Percentiles rank a stretch among this genome's conserved stretches.
phyloP scores from a whole-genome alignment of 768 basidiomycete genomes.

The Saitozyma sp. region DNA sequence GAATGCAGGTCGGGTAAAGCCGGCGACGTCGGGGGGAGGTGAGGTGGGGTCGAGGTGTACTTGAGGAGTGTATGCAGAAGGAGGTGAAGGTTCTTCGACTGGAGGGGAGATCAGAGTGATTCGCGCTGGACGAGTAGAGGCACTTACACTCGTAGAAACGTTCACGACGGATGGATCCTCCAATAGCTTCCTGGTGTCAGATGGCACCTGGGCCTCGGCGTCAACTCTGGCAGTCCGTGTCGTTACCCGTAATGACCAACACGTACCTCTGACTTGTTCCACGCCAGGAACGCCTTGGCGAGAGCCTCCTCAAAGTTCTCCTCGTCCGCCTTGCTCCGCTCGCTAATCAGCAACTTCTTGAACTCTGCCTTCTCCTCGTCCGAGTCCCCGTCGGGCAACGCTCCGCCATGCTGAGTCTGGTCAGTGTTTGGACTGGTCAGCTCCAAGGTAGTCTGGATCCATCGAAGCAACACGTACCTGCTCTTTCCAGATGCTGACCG shows the following conservation, averaged over 20 bases:
- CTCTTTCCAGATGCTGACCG: slow-evolving; percentile 78
- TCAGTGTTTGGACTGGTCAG: too few relatives aligned
- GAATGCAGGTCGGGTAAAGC: slow-evolving; percentile 96
- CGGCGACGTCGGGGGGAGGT: slow-evolving; percentile 77
- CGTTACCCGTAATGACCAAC: not conserved
- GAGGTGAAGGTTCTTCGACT: slow-evolving; percentile 72
- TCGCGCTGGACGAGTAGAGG: not conserved
- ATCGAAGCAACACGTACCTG: slow-evolving; percentile 56
- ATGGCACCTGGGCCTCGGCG: slow-evolving; percentile 60
- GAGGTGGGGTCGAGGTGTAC: slow-evolving; percentile 59
- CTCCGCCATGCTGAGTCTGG: slow-evolving; percentile 64
- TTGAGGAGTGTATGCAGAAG: slow-evolving; percentile 71
- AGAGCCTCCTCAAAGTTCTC: slow-evolving; percentile 98
- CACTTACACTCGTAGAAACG: slow-evolving; percentile 53
- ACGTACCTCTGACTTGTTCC: slow-evolving; percentile 61
- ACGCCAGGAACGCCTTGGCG: slow-evolving; percentile 79
- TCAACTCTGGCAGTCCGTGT: slow-evolving; percentile 1
- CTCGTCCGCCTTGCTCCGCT: slow-evolving; percentile 77
- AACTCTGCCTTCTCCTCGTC: slow-evolving; percentile 70
- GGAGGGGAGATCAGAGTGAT: slow-evolving; percentile 3
- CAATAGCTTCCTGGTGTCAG: slow-evolving; percentile 67
- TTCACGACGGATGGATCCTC: slow-evolving; percentile 61
- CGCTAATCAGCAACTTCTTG: slow-evolving; percentile 64
- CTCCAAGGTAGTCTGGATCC: too few relatives aligned
- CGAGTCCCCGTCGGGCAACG: slow-evolving; percentile 59